A percentile compares a stretch with the other conserved stretches of the same genome.
Evolutionary conservation across 2,329 filamentous ascomycete genomes (phyloP).

Genomic region (Magnaporthiopsis rhizophila): DNA sequence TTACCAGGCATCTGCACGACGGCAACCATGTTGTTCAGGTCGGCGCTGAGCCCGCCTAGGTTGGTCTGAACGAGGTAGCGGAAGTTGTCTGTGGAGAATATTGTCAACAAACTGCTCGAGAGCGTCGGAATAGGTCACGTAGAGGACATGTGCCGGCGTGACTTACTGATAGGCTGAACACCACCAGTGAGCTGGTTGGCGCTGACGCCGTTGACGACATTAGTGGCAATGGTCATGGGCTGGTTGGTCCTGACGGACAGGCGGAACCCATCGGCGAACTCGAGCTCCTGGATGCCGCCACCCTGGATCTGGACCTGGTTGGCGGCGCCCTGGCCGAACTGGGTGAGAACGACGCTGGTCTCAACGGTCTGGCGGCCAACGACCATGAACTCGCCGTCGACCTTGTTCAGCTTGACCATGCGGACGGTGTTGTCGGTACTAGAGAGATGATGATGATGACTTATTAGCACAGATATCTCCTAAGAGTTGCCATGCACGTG

Average conservation of each 20-base stretch:
- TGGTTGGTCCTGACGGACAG: slow-evolving; percentile 4
- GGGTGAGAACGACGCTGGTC: slow-evolving; percentile 2
- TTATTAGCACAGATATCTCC: background rate
- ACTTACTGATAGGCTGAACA: slow-evolving; percentile 3
- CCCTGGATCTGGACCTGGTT: slow-evolving; percentile 6
- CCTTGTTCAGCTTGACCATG: slow-evolving; percentile 6
- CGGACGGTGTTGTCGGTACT: slow-evolving; percentile 7
- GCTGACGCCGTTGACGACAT: slow-evolving; percentile 5
- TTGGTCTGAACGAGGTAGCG: slow-evolving; percentile 4
- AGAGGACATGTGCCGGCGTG: no score
- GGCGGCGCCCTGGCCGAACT: background rate
- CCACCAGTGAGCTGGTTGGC: background rate
- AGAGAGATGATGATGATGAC: background rate
- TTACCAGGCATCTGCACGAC: slow-evolving; percentile 7
- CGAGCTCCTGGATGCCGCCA: slow-evolving; percentile 6
- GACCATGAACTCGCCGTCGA: slow-evolving; percentile 7
- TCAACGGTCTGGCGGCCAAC: slow-evolving; percentile 6
- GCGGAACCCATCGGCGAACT: slow-evolving; percentile 6
- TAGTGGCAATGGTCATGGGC: slow-evolving; percentile 2
- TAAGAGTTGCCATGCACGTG: background rate
- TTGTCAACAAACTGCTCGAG: no score
- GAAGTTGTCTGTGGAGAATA: slow-evolving; percentile 1
- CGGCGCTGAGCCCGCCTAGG: slow-evolving; percentile 1
- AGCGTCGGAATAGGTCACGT: no score
- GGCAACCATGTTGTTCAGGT: slow-evolving; percentile 8